Evolutionary conservation across 257 asterid species (phyloP), one percentile per base, ranked within the genome.

Genomic region (Solanum etuberosum): DNA sequence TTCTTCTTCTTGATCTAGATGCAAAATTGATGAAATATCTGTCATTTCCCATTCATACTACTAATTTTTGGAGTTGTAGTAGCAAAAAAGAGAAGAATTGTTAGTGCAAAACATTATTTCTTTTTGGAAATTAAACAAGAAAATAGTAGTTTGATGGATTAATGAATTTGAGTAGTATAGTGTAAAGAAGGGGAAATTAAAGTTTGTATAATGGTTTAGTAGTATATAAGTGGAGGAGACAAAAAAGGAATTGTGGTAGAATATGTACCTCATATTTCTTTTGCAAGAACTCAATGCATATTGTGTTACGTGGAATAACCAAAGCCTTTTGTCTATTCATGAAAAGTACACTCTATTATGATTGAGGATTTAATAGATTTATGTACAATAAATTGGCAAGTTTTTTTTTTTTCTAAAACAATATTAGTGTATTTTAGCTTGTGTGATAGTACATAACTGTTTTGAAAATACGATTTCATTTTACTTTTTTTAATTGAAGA

Each of bases 1-100:
- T 48, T 76, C 86, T 21, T 91, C 91, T 78, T 73, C 91, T 80
- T 43, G 63, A 43, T 72, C 81, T 72, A 20, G 81, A 72, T 72
- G 81, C 14, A 72, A 20, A 35, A 37, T 27, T 80, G 84, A 80
- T 46, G 84, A 80, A 7, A 80, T 80, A 80, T 80, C 84, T 43
- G 84, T 80, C 67, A 80, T 80, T 80, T 80, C 84, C 84, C 84
- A 80, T 80, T 80, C 84, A 80, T 80, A 37, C 59, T 8, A 76
- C 48, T 23, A 76, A 29, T n/a, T 76, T 38, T 76, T 76, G 82
- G 9, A 23, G 37, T 43, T 27, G 25, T 80, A 27, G 65, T n/a
- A 77, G 14, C 20, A 3, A 59, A 54, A 12, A 74, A 25, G 14
- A 42, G 42, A 27, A 43, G 67, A 80, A 61, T 80, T 77, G 61